Conservation (phyloP, 441 rosid species). For the Geranium incanum region DNA sequence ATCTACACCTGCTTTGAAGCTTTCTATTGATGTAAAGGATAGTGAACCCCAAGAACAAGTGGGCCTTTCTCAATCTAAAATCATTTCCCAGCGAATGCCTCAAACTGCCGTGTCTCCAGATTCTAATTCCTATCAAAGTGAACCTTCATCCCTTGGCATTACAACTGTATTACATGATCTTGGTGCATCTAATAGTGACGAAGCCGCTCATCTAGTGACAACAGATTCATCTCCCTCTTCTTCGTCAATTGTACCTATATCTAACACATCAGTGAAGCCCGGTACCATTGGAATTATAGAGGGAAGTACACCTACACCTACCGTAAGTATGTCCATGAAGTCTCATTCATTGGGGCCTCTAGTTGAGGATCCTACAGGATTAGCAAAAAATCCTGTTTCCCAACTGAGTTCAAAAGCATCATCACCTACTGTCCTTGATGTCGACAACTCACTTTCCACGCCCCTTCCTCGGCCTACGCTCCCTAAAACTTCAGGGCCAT, state of each 20-base stretch:
- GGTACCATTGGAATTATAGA: neutral
- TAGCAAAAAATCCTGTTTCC: conserved; percentile 5
- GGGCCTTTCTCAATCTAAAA: conserved; percentile 45
- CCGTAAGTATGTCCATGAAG: conserved; percentile 20
- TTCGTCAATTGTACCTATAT: conserved; percentile 22
- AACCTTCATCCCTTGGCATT: conserved; percentile 52
- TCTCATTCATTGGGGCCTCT: conserved; percentile 20
- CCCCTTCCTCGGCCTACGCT: conserved; percentile 3
- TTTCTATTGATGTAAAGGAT: conserved; percentile 36
- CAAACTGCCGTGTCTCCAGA: conserved; percentile 38
- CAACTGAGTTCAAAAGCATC: neutral
- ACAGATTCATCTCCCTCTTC: conserved; percentile 25
- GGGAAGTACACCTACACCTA: conserved; percentile 21
- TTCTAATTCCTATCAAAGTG: conserved; percentile 37
- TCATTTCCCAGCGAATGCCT: conserved; percentile 42
- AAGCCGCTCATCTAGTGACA: conserved; percentile 26
- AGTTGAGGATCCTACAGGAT: conserved; percentile 10
- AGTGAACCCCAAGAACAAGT: conserved; percentile 37
- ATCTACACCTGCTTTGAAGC: conserved; percentile 22
- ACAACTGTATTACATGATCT: conserved; percentile 68
- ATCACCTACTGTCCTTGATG: neutral
- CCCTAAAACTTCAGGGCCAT: conserved; percentile 19
- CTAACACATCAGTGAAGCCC: conserved; percentile 2
- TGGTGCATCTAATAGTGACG: conserved; percentile 36
- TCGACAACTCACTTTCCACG: neutral